A percentile compares a stretch with the other conserved stretches of the same genome.
Evolutionary conservation across 176 grass and related monocot genomes (phyloP).

Genomic region (Avena eriantha): DNA sequence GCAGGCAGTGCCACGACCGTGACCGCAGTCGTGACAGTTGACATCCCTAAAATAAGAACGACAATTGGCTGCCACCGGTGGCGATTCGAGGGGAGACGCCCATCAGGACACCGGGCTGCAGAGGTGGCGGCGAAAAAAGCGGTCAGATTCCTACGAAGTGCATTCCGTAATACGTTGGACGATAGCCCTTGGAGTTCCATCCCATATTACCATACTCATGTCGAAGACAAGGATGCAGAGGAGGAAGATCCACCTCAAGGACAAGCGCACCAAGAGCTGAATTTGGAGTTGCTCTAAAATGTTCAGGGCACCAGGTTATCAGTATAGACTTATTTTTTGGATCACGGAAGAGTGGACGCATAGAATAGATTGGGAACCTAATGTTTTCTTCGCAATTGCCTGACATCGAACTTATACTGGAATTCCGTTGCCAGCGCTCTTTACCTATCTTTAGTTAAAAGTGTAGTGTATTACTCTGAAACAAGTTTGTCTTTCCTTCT

Average conservation of each 20-base stretch:
- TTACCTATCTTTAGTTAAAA: background rate
- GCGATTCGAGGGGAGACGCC: background rate
- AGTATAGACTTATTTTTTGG: background rate
- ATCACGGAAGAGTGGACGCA: background rate
- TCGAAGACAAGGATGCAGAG: background rate
- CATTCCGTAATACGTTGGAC: background rate
- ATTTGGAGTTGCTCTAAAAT: background rate
- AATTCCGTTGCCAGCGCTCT: background rate
- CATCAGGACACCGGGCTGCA: background rate
- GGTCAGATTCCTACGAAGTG: background rate
- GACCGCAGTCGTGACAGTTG: background rate
- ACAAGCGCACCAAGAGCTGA: background rate
- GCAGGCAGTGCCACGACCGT: background rate
- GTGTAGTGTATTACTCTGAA: background rate
- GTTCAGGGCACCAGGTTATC: background rate
- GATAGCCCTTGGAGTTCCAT: background rate
- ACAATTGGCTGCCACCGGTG: background rate
- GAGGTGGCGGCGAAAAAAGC: background rate
- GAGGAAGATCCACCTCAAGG: background rate
- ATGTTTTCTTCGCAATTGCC: background rate
- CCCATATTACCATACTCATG: background rate
- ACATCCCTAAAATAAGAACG: background rate
- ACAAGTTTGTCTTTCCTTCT: background rate
- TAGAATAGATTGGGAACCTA: background rate
- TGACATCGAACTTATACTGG: background rate